These are phyloP conservation scores for Botrytis tulipae DNA, from an alignment of 2,329 filamentous ascomycete species.

Conservation along the genomic window DNA sequence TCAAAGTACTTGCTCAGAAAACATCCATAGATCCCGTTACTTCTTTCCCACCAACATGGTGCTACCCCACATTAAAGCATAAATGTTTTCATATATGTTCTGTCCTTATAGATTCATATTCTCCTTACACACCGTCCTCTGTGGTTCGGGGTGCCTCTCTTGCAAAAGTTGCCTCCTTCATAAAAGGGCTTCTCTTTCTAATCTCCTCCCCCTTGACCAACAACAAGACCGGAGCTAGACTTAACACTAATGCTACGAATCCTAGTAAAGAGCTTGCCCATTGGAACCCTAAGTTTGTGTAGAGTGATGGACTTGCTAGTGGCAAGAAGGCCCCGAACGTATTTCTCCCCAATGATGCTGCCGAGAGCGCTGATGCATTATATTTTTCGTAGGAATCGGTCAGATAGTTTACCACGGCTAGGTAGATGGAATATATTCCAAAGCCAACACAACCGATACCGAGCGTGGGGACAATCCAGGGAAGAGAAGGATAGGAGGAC, in stretches of 20 bases:
- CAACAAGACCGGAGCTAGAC: constrained; percentile 40
- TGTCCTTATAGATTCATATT: too few relatives aligned
- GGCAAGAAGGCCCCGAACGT: constrained; percentile 11
- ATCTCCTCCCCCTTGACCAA: constrained; percentile 44
- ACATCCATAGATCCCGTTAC: neutral
- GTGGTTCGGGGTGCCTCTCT: neutral
- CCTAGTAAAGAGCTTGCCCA: constrained; percentile 12
- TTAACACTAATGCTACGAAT: constrained; percentile 7
- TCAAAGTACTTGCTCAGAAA: neutral
- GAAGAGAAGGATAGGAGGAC: constrained; percentile 33
- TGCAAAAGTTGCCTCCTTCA: constrained; percentile 33
- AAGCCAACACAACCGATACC: neutral
- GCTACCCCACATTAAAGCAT: neutral
- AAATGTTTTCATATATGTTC: neutral
- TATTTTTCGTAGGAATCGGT: constrained; percentile 16
- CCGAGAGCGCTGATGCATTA: constrained; percentile 7
- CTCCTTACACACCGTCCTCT: neutral
- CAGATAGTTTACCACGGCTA: constrained; percentile 11
- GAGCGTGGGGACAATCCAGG: constrained; percentile 11
- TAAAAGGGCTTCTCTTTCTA: constrained; percentile 41
- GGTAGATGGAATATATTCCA: constrained; percentile 9
- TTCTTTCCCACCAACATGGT: neutral
- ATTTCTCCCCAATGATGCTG: neutral
- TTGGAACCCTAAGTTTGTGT: constrained; percentile 9
- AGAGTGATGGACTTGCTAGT: constrained; percentile 5